phyloP scores from a whole-genome alignment of 164 flowering plant species.

The Cinnamomum micranthum region DNA sequence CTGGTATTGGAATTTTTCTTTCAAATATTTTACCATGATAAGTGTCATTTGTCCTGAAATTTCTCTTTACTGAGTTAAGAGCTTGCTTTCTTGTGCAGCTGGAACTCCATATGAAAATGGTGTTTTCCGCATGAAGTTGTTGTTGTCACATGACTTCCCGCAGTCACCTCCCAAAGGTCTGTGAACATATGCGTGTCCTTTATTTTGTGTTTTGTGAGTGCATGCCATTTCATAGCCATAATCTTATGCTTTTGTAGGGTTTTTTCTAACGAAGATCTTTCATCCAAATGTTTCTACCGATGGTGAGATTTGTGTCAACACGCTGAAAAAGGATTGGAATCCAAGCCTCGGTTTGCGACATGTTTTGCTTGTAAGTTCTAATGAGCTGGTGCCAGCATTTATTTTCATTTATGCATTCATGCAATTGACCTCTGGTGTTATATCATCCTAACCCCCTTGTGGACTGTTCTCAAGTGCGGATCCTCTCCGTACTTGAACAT shows the following conservation, averaged over 20 bases:
- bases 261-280: constrained; percentile 90
- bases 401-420: not conserved
- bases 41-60: not conserved
- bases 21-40: not conserved
- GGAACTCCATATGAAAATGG: constrained; percentile 99
- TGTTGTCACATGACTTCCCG: constrained; percentile 83
- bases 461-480: too few relatives aligned
- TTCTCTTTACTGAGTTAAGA: not conserved
- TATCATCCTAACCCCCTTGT: too few relatives aligned
- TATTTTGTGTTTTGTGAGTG: too few relatives aligned
- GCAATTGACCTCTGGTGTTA: not conserved
- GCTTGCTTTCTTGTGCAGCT: constrained; percentile 45
- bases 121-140: constrained; percentile 88
- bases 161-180: constrained; percentile 96
- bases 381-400: not conserved
- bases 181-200: too few relatives aligned
- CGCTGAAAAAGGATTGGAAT: constrained; percentile 95
- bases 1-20: constrained; percentile 43
- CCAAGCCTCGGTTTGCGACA: constrained; percentile 94
- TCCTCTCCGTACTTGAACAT: too few relatives aligned
- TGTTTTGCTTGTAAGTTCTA: constrained; percentile 74
- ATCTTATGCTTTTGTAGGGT: constrained; percentile 38
- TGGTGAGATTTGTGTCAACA: constrained; percentile 97
- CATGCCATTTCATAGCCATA: too few relatives aligned
- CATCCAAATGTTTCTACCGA: constrained; percentile 89